Conservation (phyloP, 176 grass and related monocot species). For the Typha latifolia region DNA sequence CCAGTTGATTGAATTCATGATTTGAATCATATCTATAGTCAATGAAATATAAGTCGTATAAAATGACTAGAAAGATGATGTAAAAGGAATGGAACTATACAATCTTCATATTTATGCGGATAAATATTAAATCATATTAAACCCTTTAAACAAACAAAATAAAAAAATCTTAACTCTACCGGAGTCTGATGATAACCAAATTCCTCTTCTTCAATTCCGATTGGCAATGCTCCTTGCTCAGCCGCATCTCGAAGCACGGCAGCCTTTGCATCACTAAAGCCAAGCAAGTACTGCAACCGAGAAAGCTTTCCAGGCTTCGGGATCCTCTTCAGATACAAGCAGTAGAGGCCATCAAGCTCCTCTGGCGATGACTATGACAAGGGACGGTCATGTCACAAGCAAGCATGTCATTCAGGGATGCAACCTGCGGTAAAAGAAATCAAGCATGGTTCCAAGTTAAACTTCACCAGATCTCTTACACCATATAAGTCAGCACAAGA, state of each 20-base stretch:
- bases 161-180: constrained; percentile 35
- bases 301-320: constrained; percentile 68
- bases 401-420: constrained; percentile 79
- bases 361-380: constrained; percentile 56
- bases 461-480: no score
- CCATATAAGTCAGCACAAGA: background rate
- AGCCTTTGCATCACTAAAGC: constrained; percentile 57
- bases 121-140: background rate
- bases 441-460: background rate
- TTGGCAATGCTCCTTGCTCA: constrained; percentile 37
- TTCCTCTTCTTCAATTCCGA: constrained; percentile 35
- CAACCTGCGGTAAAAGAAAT: constrained; percentile 39
- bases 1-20: no score
- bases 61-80: no score
- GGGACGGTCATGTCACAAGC: constrained; percentile 68
- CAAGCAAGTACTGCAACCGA: constrained; percentile 62
- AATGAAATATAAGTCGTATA: no score
- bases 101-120: no score
- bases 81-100: no score
- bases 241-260: constrained; percentile 47
- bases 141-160: background rate
- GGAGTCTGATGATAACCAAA: constrained; percentile 32
- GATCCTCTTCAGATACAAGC: constrained; percentile 76
- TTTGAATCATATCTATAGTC: no score
- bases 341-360: constrained; percentile 74